A percentile compares a stretch with the other conserved stretches of the same genome.
These are phyloP conservation scores for Dimocarpus longan DNA, from an alignment of 345 rosid genomes.

Conservation along the genomic window DNA sequence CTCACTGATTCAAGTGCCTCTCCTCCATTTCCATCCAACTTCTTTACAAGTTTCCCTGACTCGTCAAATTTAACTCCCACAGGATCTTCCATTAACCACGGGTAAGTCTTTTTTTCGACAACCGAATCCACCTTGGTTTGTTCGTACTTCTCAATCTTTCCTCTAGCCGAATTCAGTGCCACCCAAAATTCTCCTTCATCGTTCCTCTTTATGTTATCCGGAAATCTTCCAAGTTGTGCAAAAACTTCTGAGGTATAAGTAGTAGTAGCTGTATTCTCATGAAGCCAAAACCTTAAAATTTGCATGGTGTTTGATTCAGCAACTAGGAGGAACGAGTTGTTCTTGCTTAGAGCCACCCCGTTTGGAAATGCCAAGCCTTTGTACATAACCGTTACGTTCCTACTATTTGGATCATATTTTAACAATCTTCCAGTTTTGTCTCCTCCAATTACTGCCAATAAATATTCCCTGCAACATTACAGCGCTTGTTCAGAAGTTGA, in stretches of 20 bases:
- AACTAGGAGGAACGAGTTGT: slow-evolving; percentile 42
- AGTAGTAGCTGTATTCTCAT: background rate
- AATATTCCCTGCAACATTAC: slow-evolving; percentile 27
- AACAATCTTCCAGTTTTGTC: slow-evolving; percentile 51
- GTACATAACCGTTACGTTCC: slow-evolving; percentile 32
- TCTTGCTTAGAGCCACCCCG: slow-evolving; percentile 52
- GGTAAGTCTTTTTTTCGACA: background rate
- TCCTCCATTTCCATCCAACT: slow-evolving; percentile 36
- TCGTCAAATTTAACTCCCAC: slow-evolving; percentile 38
- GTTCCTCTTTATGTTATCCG: slow-evolving; percentile 48
- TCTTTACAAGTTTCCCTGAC: slow-evolving; percentile 30
- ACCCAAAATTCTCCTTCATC: slow-evolving; percentile 65
- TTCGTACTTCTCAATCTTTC: slow-evolving; percentile 5
- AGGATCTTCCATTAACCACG: slow-evolving; percentile 32
- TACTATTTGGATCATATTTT: slow-evolving; percentile 39
- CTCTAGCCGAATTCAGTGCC: slow-evolving; percentile 49
- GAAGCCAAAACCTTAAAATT: slow-evolving; percentile 29
- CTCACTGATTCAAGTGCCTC: slow-evolving; percentile 36
- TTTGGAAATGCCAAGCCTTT: slow-evolving; percentile 45
- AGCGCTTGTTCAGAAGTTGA: too few species aligned
- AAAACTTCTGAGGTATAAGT: slow-evolving; percentile 14
- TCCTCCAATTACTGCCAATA: slow-evolving; percentile 18
- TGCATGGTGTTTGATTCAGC: slow-evolving; percentile 33
- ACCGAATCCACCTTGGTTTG: too few species aligned
- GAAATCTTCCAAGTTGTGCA: slow-evolving; percentile 30